Base-by-base conservation (phyloP, 768 basidiomycete genomes). In the Pholiota microspora region DNA sequence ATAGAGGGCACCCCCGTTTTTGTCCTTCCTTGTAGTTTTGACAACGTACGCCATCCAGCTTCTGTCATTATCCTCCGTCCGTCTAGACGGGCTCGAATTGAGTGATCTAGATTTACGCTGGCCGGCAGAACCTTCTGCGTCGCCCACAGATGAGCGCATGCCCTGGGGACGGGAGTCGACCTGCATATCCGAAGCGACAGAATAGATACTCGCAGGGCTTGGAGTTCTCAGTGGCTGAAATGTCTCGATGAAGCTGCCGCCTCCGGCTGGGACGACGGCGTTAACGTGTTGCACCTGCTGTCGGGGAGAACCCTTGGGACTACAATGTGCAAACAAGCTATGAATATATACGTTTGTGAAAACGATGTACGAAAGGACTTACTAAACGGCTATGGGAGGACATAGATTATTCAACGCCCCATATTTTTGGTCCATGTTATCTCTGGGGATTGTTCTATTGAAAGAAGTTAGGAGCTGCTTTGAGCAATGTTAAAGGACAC, bases 1-100 rank as follows among this genome's bases (percentile, higher is more conserved):
- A n/a, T 51, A 56, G 16, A 50, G 25, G 15, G 27, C 50, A 31
- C 35, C 45, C 4, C 55, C 49, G 7, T 49, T 47, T 42, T 49
- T 47, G 7, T 49, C 47, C 25, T 31, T 21, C 12, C 40, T 15
- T 23, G 28, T 25, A n/a, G 38, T 31, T 31, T 49, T 49, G 8
- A 31, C 49, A 25, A 25, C 31, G 16, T 55, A 49, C 2, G 21
- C 24, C 10, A 42, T 25, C 54, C 46, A 49, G 35, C 24, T 29
- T 7, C 32, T 42, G 36, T 55, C 52, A 15, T 7, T 28, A 34
- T 35, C 45, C 24, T 47, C 34, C 21, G 27, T 34, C 32, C 46
- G 23, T 53, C 28, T 32, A 36, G 50, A 44, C 42, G 38, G 40
- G 29, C 38, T 51, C 7, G 31, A 32, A 36, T 49, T 51, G 32